Conservation (phyloP, 148 eudicot species). For the Rhododendron molle region DNA sequence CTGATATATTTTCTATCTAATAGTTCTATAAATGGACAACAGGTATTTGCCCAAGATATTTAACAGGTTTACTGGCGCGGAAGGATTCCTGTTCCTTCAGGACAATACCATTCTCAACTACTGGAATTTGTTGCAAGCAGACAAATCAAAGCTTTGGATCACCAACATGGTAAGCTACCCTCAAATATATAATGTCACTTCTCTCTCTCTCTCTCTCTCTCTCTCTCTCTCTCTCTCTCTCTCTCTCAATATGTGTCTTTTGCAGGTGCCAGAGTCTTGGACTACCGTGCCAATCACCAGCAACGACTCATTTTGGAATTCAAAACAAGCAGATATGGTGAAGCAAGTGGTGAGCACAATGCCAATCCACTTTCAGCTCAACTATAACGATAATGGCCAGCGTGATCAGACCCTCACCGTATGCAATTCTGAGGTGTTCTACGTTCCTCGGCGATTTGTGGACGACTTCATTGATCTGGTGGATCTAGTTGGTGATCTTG, state of each 20-base stretch:
- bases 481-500: slow-evolving; percentile 50
- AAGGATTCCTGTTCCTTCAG: slow-evolving; percentile 78
- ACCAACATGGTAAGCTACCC: slow-evolving; percentile 63
- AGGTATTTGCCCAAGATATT: slow-evolving; percentile 70
- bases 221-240: background rate
- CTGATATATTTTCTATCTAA: background rate
- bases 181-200: slow-evolving; percentile 7
- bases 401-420: slow-evolving; percentile 33
- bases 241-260: background rate
- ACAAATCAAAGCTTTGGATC: slow-evolving; percentile 81
- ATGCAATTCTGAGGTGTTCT: slow-evolving; percentile 77
- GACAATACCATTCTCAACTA: slow-evolving; percentile 84
- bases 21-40: slow-evolving; percentile 6
- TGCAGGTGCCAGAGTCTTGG: slow-evolving; percentile 72
- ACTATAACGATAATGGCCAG: slow-evolving; percentile 44
- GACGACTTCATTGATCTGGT: slow-evolving; percentile 62
- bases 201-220: background rate
- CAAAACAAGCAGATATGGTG: slow-evolving; percentile 68
- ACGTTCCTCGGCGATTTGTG: slow-evolving; percentile 57
- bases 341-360: slow-evolving; percentile 64
- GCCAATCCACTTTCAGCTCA: slow-evolving; percentile 89
- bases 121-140: slow-evolving; percentile 87
- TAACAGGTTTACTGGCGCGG: slow-evolving; percentile 62
- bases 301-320: slow-evolving; percentile 40
- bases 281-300: slow-evolving; percentile 36